Percentiles rank a stretch among this genome's conserved stretches.
phyloP scores from a whole-genome alignment of 805 yeast species.

The Wickerhamiella azyma region DNA sequence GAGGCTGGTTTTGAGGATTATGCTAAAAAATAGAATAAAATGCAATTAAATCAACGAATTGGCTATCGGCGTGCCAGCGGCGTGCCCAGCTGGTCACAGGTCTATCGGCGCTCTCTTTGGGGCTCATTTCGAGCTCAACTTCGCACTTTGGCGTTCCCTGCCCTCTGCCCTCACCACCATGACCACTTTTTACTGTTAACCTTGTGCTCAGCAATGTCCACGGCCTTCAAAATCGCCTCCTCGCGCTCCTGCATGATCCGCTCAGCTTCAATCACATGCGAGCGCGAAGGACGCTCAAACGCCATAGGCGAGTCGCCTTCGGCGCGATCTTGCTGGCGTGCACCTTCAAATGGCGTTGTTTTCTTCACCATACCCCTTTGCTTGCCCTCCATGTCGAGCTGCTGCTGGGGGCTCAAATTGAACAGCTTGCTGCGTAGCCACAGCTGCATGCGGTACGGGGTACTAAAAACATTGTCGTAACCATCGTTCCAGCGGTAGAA shows the following conservation, averaged over 20 bases:
- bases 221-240: conserved; percentile 36
- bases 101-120: no score
- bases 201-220: conserved; percentile 32
- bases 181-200: conserved; percentile 7
- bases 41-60: no score
- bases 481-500: conserved; percentile 80
- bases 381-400: conserved; percentile 41
- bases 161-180: not conserved
- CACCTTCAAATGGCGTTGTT: conserved; percentile 9
- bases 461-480: conserved; percentile 58
- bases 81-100: no score
- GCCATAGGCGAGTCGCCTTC: conserved; percentile 29
- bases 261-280: conserved; percentile 65
- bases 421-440: conserved; percentile 38
- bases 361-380: conserved; percentile 23
- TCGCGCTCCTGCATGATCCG: conserved; percentile 55
- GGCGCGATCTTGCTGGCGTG: conserved; percentile 5
- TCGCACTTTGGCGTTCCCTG: no score
- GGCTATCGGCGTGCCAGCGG: no score
- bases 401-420: conserved; percentile 49
- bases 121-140: no score
- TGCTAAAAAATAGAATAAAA: no score
- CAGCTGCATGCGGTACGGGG: conserved; percentile 49
- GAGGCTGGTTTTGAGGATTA: no score
- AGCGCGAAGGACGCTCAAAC: conserved; percentile 53